Base-by-base conservation (phyloP, 805 yeast species). In the Saturnispora quitensis region DNA sequence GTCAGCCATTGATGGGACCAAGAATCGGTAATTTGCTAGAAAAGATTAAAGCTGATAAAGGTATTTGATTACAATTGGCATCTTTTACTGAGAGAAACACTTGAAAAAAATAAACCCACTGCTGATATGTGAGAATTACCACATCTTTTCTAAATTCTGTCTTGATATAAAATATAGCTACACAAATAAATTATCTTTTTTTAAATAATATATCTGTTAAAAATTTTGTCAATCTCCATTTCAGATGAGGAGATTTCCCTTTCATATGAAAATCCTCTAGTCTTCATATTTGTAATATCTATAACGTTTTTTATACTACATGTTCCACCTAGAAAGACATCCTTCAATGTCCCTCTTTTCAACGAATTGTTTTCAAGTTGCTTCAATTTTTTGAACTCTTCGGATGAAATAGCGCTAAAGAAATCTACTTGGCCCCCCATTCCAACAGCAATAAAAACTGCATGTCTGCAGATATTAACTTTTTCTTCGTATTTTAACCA, bases 1-100 rank as follows among this genome's bases (percentile, higher is more conserved):
- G 98, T 0, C 98, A 90, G 65, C 97, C 97, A 2, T 68, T 79
- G 44, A 87, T 90, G 91, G 96, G 89, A 0, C 95, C 96, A 15
- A 78, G 95, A 66, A 87, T 90, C 53, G 83, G 80, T 51, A 78
- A 81, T 58, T 70, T 90, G 43, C 72, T 90, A 47, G 93, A 85
- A 50, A 87, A 89, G 66, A 86, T 90, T 55, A 81, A 78, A 61
- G 57, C 52, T n/a, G 55, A 53, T 24, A 55, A 55, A 43, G 47
- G 47, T 24, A 24, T 43, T n/a, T 48, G 20, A 35, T 12, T 34
- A 22, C 25, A 33, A 15, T 35, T n/a, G 5, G n/a, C 9, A 25
- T 25, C 28, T 2, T 25, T 25, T 25, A 25, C 28, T 25, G 28
- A 25, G 3, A 25, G 28, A 25, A 25, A 6, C 3, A 35, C n/a